Evolutionary conservation across 371 early-diverging fungal genomes (phyloP).

Genomic region (Lichtheimia hyalospora): DNA sequence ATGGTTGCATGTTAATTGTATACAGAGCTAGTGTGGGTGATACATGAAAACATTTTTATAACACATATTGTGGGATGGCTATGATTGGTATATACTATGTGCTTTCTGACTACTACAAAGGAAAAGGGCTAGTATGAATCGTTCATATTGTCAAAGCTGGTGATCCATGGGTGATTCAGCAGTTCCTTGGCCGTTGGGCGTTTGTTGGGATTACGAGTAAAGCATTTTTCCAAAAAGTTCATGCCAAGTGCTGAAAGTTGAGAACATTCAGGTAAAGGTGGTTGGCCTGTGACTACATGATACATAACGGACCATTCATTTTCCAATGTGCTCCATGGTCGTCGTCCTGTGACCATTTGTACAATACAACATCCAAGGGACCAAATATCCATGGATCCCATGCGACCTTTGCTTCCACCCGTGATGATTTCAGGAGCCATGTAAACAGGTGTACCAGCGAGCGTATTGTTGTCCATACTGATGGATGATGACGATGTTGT

Average conservation of each 20-base stretch:
- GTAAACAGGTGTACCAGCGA: conserved; percentile 96
- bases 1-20: no score
- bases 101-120: no score
- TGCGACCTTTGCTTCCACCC: conserved; percentile 72
- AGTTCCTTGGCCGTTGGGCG: conserved; percentile 81
- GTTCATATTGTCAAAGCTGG: conserved; percentile 13
- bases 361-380: conserved; percentile 91
- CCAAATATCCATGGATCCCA: conserved; percentile 94
- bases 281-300: conserved; percentile 75
- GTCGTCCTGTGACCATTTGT: conserved; percentile 92
- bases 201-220: conserved; percentile 68
- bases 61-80: no score
- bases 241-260: conserved; percentile 67
- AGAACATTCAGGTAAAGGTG: conserved; percentile 68
- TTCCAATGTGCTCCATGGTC: conserved; percentile 91
- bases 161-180: conserved; percentile 76
- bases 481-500: conserved; percentile 26
- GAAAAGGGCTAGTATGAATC: no score
- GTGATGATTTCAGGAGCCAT: conserved; percentile 95
- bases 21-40: no score
- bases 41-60: no score
- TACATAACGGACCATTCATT: conserved; percentile 95
- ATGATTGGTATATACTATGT: no score
- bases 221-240: conserved; percentile 78
- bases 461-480: conserved; percentile 58